Evolutionary conservation across 768 basidiomycete species (phyloP), one percentile per base, ranked within the genome.

Genomic region (Xerocomus brunneocitrinus): DNA sequence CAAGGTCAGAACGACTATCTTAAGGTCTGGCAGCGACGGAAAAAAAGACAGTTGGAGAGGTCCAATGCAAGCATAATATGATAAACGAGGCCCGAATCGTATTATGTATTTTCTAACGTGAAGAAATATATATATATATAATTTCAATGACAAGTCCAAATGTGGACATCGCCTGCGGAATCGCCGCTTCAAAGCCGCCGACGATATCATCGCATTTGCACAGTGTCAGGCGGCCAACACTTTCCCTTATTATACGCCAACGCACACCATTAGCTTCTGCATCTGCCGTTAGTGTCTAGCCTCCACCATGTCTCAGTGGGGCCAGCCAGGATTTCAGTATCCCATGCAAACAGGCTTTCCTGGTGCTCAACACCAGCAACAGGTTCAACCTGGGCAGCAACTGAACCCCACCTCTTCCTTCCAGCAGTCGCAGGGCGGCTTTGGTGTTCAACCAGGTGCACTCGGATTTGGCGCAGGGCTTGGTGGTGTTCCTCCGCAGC

Each of bases 281-380:
- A 27, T 36, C 16, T 27, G 13, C 13, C 8, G 1, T 13, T 12
- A 10, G 24, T 4, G n/a, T n/a, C 10, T 35, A 41, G 4, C 8
- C 41, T n/a, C 28, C 64, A 74, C 62, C 65, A 90, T 91, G 89
- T 81, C 87, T 62, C 87, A 89, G 71, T 91, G 89, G 87, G 77
- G 76, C 49, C 85, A 84, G 68, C 79, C 78, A 24, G 81, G 82
- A 34, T 85, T 75, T 63, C 87, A 90, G 71, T 85, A 87, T 64
- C 84, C 89, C 31, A 73, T 84, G 67, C 87, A 87, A 59, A 87
- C 88, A 3, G 88, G 86, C 13, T 85, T 79, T 68, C 78, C 73
- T 54, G 65, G 63, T 47, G 63, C 62, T 52, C 77, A 77, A 59
- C 76, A 74, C 28, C 81, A 81, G 55, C 71, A 67, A 34, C 32